These are phyloP conservation scores for Kentomonas sorsogonicus DNA, from an alignment of 208 protist genomes.

Conservation along the genomic window DNA sequence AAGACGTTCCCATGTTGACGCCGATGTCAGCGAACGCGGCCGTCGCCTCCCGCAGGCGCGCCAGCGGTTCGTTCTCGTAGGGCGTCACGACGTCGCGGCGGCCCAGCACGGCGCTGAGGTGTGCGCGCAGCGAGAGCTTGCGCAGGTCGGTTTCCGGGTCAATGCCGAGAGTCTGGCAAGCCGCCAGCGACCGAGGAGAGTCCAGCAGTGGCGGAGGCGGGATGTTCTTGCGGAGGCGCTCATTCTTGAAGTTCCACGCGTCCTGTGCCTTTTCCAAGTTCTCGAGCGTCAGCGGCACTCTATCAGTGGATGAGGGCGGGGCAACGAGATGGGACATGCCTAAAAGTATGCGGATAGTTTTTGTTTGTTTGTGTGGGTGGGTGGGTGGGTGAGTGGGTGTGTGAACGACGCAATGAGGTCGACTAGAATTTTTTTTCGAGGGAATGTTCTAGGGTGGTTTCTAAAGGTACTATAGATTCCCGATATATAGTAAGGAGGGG, in stretches of 20 bases:
- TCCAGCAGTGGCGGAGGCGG: conserved; percentile 43
- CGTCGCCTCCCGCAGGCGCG: conserved; percentile 32
- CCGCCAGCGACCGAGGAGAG: conserved; percentile 53
- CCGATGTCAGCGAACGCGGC: conserved; percentile 35
- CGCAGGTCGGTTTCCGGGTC: conserved; percentile 19
- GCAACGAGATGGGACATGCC: conserved; percentile 15
- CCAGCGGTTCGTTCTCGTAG: conserved; percentile 1
- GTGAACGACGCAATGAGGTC: too few relatives aligned
- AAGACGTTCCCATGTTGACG: conserved; percentile 44
- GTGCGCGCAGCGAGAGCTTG: conserved; percentile 50
- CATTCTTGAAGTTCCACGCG: conserved; percentile 35
- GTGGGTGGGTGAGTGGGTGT: too few relatives aligned
- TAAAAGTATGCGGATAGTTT: neutral
- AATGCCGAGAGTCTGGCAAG: conserved; percentile 26
- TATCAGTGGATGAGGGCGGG: too few relatives aligned
- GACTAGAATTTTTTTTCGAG: too few relatives aligned
- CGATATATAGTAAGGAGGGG: too few relatives aligned
- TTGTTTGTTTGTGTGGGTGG: too few relatives aligned
- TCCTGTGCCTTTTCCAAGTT: conserved; percentile 57
- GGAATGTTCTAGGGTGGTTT: too few relatives aligned
- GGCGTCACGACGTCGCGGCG: conserved; percentile 15
- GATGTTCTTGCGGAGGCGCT: conserved; percentile 17
- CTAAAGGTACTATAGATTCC: too few relatives aligned
- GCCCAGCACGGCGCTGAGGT: conserved; percentile 35
- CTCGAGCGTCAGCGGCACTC: conserved; percentile 42